Conservation (phyloP, 148 eudicot species). For the Rhododendron vialii region DNA sequence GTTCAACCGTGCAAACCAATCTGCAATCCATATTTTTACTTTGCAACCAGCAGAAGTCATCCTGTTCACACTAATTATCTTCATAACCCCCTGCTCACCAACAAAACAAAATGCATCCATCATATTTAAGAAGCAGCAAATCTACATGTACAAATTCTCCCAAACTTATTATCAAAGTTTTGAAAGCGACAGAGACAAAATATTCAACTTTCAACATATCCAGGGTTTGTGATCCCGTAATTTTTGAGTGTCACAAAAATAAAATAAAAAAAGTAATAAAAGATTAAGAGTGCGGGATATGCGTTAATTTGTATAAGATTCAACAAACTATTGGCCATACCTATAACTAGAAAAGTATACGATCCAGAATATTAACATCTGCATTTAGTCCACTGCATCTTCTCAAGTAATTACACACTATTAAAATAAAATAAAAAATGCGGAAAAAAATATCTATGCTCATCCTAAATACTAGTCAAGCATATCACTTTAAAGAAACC, state of each 20-base stretch:
- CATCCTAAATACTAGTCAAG: neutral
- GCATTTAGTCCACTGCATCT: neutral
- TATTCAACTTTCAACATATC: neutral
- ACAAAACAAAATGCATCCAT: conserved; percentile 6
- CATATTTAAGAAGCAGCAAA: neutral
- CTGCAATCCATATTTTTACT: conserved; percentile 94
- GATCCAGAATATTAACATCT: neutral
- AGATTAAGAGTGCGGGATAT: neutral
- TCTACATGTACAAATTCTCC: neutral
- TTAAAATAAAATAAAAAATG: neutral
- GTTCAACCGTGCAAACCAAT: conserved; percentile 89
- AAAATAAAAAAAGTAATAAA: neutral
- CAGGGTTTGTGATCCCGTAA: neutral
- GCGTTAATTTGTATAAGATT: neutral
- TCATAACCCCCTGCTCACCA: conserved; percentile 75
- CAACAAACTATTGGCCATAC: neutral
- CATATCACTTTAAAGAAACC: neutral
- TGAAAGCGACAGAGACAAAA: neutral
- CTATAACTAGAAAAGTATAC: neutral
- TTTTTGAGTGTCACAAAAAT: neutral
- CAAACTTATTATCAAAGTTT: neutral
- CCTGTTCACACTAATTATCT: conserved; percentile 82
- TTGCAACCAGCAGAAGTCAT: conserved; percentile 81
- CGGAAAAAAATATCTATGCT: neutral
- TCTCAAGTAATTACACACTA: neutral